Percentiles rank a stretch among this genome's conserved stretches.
Evolutionary conservation across 768 basidiomycete genomes (phyloP).

Genomic region (Calocera viscosa): DNA sequence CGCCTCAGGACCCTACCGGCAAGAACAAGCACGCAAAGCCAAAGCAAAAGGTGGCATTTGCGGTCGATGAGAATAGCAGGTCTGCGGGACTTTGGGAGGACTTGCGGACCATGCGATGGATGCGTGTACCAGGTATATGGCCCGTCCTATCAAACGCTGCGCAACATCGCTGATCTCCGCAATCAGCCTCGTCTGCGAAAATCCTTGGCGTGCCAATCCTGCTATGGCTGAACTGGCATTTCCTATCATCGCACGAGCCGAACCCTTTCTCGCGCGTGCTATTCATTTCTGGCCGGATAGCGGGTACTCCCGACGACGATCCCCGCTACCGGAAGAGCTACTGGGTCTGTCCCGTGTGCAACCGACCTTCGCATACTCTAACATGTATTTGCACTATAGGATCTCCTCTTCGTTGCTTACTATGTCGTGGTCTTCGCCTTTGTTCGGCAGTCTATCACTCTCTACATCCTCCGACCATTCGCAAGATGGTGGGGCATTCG

Average conservation of each 20-base stretch:
- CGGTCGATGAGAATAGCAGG: conserved; percentile 17
- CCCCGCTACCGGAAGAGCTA: conserved; percentile 60
- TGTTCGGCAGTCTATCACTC: conserved; percentile 59
- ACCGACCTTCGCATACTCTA: neutral
- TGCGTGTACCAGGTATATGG: conserved; percentile 52
- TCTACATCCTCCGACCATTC: conserved; percentile 52
- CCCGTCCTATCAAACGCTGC: neutral
- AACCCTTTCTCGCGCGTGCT: conserved; percentile 70
- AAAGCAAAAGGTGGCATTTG: conserved; percentile 7
- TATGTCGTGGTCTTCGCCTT: conserved; percentile 83
- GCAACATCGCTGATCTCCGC: neutral
- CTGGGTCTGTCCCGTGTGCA: conserved; percentile 17
- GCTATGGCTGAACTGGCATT: conserved; percentile 53
- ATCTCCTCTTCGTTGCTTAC: conserved; percentile 68
- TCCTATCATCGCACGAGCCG: conserved; percentile 35
- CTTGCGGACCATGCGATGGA: conserved; percentile 51
- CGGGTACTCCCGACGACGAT: conserved; percentile 40
- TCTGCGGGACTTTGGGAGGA: conserved; percentile 39
- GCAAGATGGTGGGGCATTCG: conserved; percentile 61
- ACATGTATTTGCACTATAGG: conserved; percentile 28
- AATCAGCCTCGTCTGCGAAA: conserved; percentile 50
- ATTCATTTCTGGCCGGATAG: conserved; percentile 54
- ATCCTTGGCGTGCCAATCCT: conserved; percentile 49
- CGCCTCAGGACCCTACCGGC: neutral
- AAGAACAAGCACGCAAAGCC: neutral